Evolutionary conservation across 2,329 filamentous ascomycete genomes (phyloP).

Genomic region (Botrytis porri): DNA sequence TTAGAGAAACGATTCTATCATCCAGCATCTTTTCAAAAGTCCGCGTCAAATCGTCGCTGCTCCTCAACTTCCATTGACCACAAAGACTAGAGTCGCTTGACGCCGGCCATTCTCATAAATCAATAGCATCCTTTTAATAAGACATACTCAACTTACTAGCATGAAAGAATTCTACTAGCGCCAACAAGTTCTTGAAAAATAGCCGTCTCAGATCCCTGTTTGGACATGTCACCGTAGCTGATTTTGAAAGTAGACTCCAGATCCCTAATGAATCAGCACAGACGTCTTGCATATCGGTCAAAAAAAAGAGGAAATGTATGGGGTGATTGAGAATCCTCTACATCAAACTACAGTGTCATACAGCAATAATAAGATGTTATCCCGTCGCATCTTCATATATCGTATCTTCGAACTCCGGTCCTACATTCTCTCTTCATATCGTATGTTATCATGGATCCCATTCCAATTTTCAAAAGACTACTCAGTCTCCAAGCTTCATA

Average conservation of each 20-base stretch:
- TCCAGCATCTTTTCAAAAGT: neutral
- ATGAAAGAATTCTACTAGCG: neutral
- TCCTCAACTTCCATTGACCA: neutral
- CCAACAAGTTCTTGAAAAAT: neutral
- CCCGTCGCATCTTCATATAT: neutral
- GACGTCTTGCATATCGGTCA: no score
- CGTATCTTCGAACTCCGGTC: neutral
- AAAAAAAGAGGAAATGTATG: no score
- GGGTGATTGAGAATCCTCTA: no score
- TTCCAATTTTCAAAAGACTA: neutral
- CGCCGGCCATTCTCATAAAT: neutral
- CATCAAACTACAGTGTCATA: no score
- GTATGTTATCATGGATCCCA: neutral
- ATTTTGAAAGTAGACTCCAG: no score
- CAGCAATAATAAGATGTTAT: no score
- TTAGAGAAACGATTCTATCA: neutral
- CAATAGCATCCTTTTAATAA: neutral
- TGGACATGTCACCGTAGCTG: no score
- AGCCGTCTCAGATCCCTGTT: neutral
- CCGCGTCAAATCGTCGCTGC: neutral
- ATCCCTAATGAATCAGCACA: no score
- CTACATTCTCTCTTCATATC: neutral
- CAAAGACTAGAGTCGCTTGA: neutral
- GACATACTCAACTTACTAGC: neutral
- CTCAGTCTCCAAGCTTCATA: neutral